Conservation (phyloP, 306 rosid species). For the Pueraria montana region DNA sequence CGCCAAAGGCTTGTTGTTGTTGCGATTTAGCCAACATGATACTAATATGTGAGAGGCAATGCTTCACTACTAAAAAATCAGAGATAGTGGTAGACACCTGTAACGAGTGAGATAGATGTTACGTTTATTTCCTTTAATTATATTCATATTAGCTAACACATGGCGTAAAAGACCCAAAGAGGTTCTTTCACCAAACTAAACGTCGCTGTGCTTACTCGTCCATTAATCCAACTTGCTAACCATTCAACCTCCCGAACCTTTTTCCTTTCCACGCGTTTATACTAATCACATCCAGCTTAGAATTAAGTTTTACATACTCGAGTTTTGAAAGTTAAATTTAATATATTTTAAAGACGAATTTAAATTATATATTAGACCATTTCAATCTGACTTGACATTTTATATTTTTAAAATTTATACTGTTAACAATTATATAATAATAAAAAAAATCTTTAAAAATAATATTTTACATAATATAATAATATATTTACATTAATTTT, state of each 20-base stretch:
- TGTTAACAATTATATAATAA: no score
- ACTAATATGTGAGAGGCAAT: background rate
- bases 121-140: background rate
- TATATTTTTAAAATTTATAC: no score
- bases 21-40: background rate
- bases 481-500: no score
- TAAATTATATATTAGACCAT: background rate
- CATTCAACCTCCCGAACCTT: background rate
- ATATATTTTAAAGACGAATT: no score
- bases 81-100: background rate
- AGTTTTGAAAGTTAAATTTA: background rate
- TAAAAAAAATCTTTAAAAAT: no score
- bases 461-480: no score
- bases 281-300: background rate
- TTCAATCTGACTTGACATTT: background rate
- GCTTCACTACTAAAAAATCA: background rate
- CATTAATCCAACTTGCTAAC: background rate
- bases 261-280: background rate
- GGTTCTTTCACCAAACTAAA: background rate
- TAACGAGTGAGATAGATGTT: slow-evolving; percentile 5
- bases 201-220: background rate
- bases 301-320: background rate
- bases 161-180: background rate
- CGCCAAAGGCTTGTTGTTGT: slow-evolving; percentile 1
- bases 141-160: background rate